Evolutionary conservation across 768 basidiomycete species (phyloP).

Genomic region (Phaffia tasmanica): DNA sequence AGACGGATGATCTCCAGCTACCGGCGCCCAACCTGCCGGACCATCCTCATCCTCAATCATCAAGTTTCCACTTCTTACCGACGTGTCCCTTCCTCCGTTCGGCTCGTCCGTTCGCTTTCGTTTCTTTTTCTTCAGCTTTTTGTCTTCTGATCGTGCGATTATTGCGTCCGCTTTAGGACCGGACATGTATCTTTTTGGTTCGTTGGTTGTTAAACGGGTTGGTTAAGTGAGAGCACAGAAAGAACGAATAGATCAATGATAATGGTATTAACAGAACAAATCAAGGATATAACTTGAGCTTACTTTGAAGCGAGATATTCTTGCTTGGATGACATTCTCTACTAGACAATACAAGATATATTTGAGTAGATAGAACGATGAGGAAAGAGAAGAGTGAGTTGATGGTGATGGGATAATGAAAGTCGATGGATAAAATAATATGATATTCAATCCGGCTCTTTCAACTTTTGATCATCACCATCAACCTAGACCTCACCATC

Average conservation of each 20-base stretch:
- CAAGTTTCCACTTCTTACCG: conserved; percentile 20
- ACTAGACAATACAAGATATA: too few relatives aligned
- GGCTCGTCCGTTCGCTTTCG: conserved; percentile 10
- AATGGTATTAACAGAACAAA: not conserved
- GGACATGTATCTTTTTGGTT: conserved; percentile 59
- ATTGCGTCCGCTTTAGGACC: conserved; percentile 95
- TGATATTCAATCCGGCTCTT: too few relatives aligned
- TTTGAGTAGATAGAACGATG: too few relatives aligned
- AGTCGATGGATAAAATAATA: too few relatives aligned
- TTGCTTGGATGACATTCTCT: conserved; percentile 16
- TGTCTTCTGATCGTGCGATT: conserved; percentile 48
- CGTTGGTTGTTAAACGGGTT: not conserved
- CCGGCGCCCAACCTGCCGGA: conserved; percentile 31
- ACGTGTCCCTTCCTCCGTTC: not conserved
- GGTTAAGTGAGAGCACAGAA: not conserved
- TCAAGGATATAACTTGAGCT: not conserved
- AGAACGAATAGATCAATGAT: not conserved
- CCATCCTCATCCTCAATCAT: conserved; percentile 38
- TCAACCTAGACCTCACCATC: too few relatives aligned
- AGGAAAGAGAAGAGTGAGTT: too few relatives aligned
- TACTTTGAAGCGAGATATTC: conserved; percentile 26
- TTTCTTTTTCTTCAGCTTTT: conserved; percentile 48
- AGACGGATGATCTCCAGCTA: conserved; percentile 49
- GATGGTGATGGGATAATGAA: too few relatives aligned
- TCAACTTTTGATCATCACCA: too few relatives aligned